Evolutionary conservation across 2,329 filamentous ascomycete genomes (phyloP).

Genomic region (Fusarium avenaceum): DNA sequence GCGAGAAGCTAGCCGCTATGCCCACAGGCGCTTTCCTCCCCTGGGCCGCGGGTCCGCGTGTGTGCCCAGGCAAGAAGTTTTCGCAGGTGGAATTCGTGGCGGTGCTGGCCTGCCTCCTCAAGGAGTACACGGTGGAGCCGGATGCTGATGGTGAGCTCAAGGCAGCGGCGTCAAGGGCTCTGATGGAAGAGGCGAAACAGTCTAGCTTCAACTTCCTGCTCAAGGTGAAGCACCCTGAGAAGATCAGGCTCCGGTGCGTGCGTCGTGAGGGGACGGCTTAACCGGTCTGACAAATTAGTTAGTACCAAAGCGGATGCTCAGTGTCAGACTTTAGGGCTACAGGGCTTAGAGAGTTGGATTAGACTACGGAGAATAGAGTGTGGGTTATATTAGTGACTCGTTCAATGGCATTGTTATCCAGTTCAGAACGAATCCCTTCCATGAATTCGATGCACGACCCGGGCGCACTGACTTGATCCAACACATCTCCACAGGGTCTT

Average conservation of each 20-base stretch:
- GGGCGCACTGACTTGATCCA: background rate
- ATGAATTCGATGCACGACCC: too few species aligned
- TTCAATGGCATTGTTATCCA: conserved; percentile 2
- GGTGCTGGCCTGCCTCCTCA: conserved; percentile 36
- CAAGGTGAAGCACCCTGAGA: conserved; percentile 44
- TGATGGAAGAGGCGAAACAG: conserved; percentile 43
- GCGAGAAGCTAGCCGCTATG: conserved; percentile 28
- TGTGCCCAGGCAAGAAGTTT: conserved; percentile 45
- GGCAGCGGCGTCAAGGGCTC: conserved; percentile 21
- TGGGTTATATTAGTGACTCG: background rate
- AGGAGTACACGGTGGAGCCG: conserved; percentile 38
- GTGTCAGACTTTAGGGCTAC: conserved; percentile 4
- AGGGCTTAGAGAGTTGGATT: background rate
- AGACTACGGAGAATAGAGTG: background rate
- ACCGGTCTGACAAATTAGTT: background rate
- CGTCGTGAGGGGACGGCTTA: conserved; percentile 2
- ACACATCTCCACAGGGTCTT: background rate
- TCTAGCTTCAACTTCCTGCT: conserved; percentile 45
- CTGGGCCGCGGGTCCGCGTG: conserved; percentile 38
- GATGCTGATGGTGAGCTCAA: conserved; percentile 29
- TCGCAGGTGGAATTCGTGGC: conserved; percentile 47
- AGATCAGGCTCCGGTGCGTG: conserved; percentile 40
- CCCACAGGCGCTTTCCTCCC: conserved; percentile 32
- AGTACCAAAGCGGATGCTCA: background rate
- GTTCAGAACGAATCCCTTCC: conserved; percentile 4